phyloP scores from a whole-genome alignment of 805 yeast species.

The Candida verbasci region DNA sequence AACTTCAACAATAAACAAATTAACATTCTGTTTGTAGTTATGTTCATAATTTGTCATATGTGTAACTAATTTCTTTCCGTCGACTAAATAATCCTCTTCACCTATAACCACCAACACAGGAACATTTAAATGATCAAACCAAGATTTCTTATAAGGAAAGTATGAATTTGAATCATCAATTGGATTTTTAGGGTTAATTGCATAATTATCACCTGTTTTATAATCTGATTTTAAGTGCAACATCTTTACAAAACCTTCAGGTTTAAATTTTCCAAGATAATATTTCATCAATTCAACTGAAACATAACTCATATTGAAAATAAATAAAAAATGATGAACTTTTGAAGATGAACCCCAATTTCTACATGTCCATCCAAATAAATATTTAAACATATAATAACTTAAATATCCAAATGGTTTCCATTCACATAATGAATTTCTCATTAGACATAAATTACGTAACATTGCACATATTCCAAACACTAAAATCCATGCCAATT shows the following conservation, averaged over 20 bases:
- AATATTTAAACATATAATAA: conserved; percentile 78
- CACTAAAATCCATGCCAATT: conserved; percentile 40
- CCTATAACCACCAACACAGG: conserved; percentile 71
- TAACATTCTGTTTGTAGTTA: conserved; percentile 26
- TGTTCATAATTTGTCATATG: conserved; percentile 64
- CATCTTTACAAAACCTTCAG: conserved; percentile 37
- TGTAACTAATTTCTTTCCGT: conserved; percentile 60
- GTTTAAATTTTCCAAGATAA: conserved; percentile 63
- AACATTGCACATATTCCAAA: conserved; percentile 80
- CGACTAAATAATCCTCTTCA: conserved; percentile 69
- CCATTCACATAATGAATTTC: conserved; percentile 39
- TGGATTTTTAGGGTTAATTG: conserved; percentile 16
- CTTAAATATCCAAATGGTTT: conserved; percentile 56
- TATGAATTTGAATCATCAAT: conserved; percentile 37
- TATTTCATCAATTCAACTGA: conserved; percentile 81
- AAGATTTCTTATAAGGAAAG: conserved; percentile 47
- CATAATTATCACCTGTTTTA: conserved; percentile 21
- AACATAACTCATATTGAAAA: conserved; percentile 82
- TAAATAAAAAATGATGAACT: conserved; percentile 67
- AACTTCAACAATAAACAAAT: conserved; percentile 41
- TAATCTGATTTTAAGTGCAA: conserved; percentile 30
- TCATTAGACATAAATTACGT: conserved; percentile 63
- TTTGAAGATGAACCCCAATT: conserved; percentile 61
- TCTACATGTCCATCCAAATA: conserved; percentile 82
- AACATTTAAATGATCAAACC: conserved; percentile 46